phyloP scores from a whole-genome alignment of 2,329 filamentous ascomycete species.

The Hymenoscyphus fructigenus region DNA sequence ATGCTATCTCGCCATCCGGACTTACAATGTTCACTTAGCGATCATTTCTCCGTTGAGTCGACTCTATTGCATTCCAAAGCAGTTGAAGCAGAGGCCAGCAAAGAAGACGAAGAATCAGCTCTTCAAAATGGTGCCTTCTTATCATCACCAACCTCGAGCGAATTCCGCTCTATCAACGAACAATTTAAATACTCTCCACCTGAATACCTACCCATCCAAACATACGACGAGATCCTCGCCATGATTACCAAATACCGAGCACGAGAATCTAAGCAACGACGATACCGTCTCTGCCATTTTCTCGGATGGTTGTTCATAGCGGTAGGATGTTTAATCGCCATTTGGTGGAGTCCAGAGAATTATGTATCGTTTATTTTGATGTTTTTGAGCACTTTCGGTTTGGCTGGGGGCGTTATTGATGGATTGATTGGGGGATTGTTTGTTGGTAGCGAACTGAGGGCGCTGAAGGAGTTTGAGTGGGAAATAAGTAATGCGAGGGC shows the following conservation, averaged over 20 bases:
- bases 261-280: constrained; percentile 71
- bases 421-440: constrained; percentile 87
- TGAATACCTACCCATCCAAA: constrained; percentile 44
- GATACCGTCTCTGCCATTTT: constrained; percentile 74
- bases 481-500: constrained; percentile 71
- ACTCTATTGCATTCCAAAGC: constrained; percentile 51
- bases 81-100: constrained; percentile 17
- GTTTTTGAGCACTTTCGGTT: constrained; percentile 73
- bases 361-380: constrained; percentile 80
- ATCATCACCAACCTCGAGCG: constrained; percentile 27
- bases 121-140: constrained; percentile 32
- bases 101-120: constrained; percentile 25
- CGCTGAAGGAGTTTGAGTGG: constrained; percentile 89
- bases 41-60: constrained; percentile 90
- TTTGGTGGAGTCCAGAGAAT: constrained; percentile 81
- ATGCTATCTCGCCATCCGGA: constrained; percentile 81
- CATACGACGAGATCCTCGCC: constrained; percentile 71
- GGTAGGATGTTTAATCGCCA: constrained; percentile 72
- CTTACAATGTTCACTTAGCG: constrained; percentile 82
- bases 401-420: constrained; percentile 76
- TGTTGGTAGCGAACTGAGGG: constrained; percentile 77
- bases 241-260: constrained; percentile 66
- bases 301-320: constrained; percentile 63
- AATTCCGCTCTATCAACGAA: constrained; percentile 21
- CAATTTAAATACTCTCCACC: constrained; percentile 26